Base-by-base conservation (phyloP, 23 red algal genomes). In the Agarophyton chilense region DNA sequence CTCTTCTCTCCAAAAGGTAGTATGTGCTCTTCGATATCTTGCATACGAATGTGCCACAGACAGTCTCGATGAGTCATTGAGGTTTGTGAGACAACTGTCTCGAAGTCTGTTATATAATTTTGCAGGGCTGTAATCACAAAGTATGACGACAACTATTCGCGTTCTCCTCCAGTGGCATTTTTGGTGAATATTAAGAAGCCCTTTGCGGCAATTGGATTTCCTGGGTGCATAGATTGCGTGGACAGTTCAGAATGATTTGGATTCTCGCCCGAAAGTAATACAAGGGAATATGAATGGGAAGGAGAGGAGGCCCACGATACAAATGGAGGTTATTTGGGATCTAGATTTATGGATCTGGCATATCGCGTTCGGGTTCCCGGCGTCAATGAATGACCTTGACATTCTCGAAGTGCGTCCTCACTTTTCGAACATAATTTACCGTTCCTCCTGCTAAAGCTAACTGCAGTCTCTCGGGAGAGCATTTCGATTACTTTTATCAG, bases 211-310 rank as follows among this genome's bases (percentile, higher is more conserved):
- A 55, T 55, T 34, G 58, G 79, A 24, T 83, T 83, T 65, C 58
- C 35, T 0, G 79, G 79, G 13, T 66, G 54, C 58, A 33, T 83
- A 4, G 54, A 33, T 9, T 67, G 50, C 4, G 28, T 83, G 11
- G 40, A 83, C 41, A 45, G 79, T 47, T 33, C 58, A 7, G 79
- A 33, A 28, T 73, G 71, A 65, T 16, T 77, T 31, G 42, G 34
- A 75, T 0, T 54, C 76, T 31, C 77, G n/a, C 67, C 51, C 83
- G 17, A 88, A 88, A 62, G 68, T 35, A 11, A 38, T 88, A 14
- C 63, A 88, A 41, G 54, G 83, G 0, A 88, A 63, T 29, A 88
- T 64, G 83, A 64, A 25, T 39, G 67, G 71, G 10, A 88, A 88
- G 22, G 51, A 24, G 24, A 65, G 43, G 9, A 38, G 38, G 10